phyloP scores from a whole-genome alignment of 208 protist genomes.

The Trypanosoma scelopori region DNA sequence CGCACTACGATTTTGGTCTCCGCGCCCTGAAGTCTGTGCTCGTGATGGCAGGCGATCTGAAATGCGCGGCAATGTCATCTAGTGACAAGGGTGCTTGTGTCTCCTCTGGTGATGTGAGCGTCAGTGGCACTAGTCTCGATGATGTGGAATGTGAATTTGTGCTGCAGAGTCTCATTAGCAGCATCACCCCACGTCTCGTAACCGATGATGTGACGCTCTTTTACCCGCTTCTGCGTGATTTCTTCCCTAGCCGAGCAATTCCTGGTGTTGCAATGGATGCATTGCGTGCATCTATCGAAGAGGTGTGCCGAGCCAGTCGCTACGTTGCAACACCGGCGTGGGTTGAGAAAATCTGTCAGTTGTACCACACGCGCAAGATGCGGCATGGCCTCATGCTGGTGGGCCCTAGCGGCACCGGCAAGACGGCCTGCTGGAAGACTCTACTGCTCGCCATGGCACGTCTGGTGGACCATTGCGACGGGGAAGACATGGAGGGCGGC shows the following conservation, averaged over 20 bases:
- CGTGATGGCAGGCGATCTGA: constrained; percentile 95
- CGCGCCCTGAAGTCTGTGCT: constrained; percentile 99
- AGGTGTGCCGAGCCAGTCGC: constrained; percentile 78
- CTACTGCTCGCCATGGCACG: constrained; percentile 94
- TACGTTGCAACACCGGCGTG: constrained; percentile 76
- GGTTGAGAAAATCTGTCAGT: constrained; percentile 97
- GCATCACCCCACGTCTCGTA: constrained; percentile 98
- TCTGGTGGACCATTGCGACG: constrained; percentile 15
- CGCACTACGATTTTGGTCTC: constrained; percentile 99
- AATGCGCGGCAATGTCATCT: constrained; percentile 50
- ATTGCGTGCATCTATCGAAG: constrained; percentile 72
- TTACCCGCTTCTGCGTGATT: constrained; percentile 93
- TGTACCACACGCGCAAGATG: constrained; percentile 96
- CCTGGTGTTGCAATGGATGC: constrained; percentile 39
- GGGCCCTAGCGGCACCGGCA: constrained; percentile 97
- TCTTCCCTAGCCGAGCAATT: constrained; percentile 94
- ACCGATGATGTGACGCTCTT: constrained; percentile 96
- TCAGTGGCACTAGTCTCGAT: background rate
- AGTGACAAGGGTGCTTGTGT: background rate
- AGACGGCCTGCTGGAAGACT: constrained; percentile 95
- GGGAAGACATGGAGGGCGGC: background rate
- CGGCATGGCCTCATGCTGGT: constrained; percentile 99
- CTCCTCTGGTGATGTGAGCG: background rate
- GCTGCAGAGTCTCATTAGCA: constrained; percentile 93
- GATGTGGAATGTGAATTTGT: constrained; percentile 90